These are phyloP conservation scores for Colletotrichum orchidophilum DNA, from an alignment of 2,329 filamentous ascomycete species.

Conservation along the genomic window DNA sequence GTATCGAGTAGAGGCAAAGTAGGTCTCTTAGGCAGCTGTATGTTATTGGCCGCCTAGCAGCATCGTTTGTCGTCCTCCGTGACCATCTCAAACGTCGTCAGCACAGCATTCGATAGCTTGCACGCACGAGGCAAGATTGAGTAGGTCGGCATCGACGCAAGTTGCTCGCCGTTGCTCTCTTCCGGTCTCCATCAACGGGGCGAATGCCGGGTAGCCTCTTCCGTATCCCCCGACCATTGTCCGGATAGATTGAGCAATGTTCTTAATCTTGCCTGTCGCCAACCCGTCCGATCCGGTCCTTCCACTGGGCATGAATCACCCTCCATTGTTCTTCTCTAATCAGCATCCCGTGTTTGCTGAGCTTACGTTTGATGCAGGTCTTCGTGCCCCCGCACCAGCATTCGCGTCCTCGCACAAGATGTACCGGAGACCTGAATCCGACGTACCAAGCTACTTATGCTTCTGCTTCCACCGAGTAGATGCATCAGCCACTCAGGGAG, in stretches of 20 bases:
- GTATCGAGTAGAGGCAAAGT: background rate
- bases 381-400: background rate
- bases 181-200: background rate
- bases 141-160: background rate
- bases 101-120: background rate
- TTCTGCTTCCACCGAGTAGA: constrained; percentile 28
- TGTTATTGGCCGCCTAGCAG: background rate
- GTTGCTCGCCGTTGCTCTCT: constrained; percentile 1
- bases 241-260: background rate
- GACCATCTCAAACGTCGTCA: background rate
- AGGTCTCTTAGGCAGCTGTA: no score
- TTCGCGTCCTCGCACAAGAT: constrained; percentile 4
- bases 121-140: background rate
- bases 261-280: background rate
- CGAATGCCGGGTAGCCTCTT: background rate
- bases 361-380: background rate
- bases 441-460: constrained; percentile 19
- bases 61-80: background rate
- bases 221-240: background rate
- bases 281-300: background rate
- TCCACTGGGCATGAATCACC: background rate
- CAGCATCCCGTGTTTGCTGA: background rate
- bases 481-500: constrained; percentile 22
- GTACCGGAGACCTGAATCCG: constrained; percentile 12
- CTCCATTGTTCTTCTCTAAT: background rate